A percentile compares a stretch with the other conserved stretches of the same genome.
phyloP scores from a whole-genome alignment of 805 yeast genomes.

The Zygotorulaspora florentina region DNA sequence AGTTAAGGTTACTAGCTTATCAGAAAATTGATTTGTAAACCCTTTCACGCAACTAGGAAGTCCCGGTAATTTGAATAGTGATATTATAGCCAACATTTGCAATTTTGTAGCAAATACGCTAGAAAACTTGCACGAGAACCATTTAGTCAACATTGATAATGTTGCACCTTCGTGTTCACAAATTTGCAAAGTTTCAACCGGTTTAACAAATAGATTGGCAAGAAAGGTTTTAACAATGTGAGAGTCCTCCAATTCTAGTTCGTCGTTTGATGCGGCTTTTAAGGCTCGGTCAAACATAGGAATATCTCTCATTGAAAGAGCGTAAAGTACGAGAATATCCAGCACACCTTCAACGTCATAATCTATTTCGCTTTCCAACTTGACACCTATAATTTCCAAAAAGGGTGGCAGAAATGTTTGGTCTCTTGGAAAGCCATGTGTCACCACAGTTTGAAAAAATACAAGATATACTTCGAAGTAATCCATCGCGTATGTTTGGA shows the following conservation, averaged over 20 bases:
- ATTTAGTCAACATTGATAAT: conserved; percentile 49
- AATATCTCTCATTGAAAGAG: conserved; percentile 32
- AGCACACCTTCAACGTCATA: conserved; percentile 37
- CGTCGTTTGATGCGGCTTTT: conserved; percentile 31
- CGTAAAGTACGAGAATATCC: conserved; percentile 31
- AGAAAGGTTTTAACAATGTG: conserved; percentile 56
- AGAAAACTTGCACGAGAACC: conserved; percentile 59
- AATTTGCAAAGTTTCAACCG: conserved; percentile 48
- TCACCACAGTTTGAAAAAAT: conserved; percentile 52
- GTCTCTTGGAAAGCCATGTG: conserved; percentile 46
- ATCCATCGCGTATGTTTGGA: conserved; percentile 57
- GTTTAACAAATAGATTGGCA: conserved; percentile 60
- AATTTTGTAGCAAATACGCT: conserved; percentile 78
- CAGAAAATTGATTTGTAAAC: conserved; percentile 47
- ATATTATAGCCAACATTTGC: conserved; percentile 60
- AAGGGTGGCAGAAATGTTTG: conserved; percentile 28
- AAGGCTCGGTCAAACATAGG: conserved; percentile 29
- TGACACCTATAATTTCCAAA: conserved; percentile 25
- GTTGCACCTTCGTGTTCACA: conserved; percentile 47
- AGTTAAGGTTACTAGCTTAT: conserved; percentile 48
- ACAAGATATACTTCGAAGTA: conserved; percentile 53
- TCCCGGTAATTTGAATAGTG: conserved; percentile 42
- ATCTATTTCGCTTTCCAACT: conserved; percentile 36
- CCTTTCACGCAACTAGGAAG: conserved; percentile 37
- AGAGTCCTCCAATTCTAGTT: conserved; percentile 37